Base-by-base conservation (phyloP, 2,329 filamentous ascomycete species). In the Alternaria ventricosa region DNA sequence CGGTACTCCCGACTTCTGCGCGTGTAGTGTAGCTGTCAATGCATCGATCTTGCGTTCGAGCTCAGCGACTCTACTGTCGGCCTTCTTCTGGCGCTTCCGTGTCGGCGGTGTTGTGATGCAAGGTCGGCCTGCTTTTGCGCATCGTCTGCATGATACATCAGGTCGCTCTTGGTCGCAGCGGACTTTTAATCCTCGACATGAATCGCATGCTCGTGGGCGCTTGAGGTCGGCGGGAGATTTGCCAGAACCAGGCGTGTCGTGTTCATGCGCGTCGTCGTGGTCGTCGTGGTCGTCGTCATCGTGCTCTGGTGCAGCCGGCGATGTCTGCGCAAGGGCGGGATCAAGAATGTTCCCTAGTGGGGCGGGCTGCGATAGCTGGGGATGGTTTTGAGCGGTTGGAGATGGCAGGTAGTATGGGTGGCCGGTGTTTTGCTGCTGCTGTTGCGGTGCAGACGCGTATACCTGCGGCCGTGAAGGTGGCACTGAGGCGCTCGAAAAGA, bases 31-130 rank as follows among this genome's bases (percentile, higher is more conserved):
- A 7, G 93, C 92, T 8, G 92, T 97, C 76, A 97, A 79, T 9
- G 91, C 92, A 82, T 97, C 93, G 67, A 97, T 95, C 83, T 96
- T 96, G 84, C 91, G 93, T 84, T 97, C 94, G 55, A 97, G 85
- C 83, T 97, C 94, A 9, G 93, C 91, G 12, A 97, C 94, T 55
- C 93, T 87, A 69, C 89, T 95, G 78, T 97, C 94, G 57, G 92
- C 94, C 84, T 97, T 97, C 84, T 95, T 97, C 83, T 95, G 92
- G 47, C 94, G 86, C 81, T 96, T 97, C 44, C 93, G 81, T 13
- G 85, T 88, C 1, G 88, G 92, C 66, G 89, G 88, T 1, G 93
- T 96, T 65, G 79, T 81, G 54, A 80, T 75, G 65, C 94, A 97
- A 66, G 85, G 85, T 41, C 93, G 85, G n/a, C 89, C 88, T 3